These are phyloP conservation scores for Botrytis porri DNA, from an alignment of 2,329 filamentous ascomycete species.

Conservation along the genomic window DNA sequence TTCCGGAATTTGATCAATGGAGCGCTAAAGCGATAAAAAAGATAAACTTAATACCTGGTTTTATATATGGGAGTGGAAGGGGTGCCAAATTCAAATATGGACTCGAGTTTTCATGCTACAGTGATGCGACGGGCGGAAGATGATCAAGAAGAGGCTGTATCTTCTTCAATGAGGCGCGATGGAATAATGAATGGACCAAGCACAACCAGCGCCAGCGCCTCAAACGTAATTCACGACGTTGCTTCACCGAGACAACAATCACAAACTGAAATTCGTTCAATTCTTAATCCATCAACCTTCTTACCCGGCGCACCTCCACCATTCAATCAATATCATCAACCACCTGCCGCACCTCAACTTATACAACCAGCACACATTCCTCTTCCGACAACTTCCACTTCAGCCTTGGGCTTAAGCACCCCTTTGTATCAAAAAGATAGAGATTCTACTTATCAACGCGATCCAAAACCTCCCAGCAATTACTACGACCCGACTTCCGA, in stretches of 20 bases:
- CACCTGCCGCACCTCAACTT: constrained; percentile 29
- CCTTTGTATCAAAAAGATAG: constrained; percentile 34
- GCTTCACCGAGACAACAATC: constrained; percentile 13
- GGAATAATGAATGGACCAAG: constrained; percentile 23
- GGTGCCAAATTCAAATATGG: constrained; percentile 28
- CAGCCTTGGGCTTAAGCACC: constrained; percentile 28
- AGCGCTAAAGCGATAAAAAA: constrained; percentile 24
- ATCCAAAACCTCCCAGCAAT: constrained; percentile 42
- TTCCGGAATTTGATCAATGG: constrained; percentile 28
- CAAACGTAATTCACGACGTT: constrained; percentile 13
- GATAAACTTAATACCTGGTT: constrained; percentile 3
- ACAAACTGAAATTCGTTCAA: constrained; percentile 17
- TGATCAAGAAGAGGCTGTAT: constrained; percentile 17
- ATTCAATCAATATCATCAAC: constrained; percentile 36
- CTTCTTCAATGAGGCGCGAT: constrained; percentile 14
- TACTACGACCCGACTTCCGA: constrained; percentile 48
- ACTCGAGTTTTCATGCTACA: constrained; percentile 35
- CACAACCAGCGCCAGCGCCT: constrained; percentile 7
- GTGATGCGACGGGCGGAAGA: constrained; percentile 37
- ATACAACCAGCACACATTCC: constrained; percentile 34
- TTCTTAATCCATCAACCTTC: constrained; percentile 12
- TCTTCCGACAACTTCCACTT: constrained; percentile 14
- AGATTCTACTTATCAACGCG: constrained; percentile 37
- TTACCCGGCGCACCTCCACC: constrained; percentile 32
- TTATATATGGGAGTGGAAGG: constrained; percentile 22